Percentiles rank a stretch among this genome's conserved stretches.
phyloP scores from a whole-genome alignment of 257 asterid genomes.

The Salvia rosmarinus region DNA sequence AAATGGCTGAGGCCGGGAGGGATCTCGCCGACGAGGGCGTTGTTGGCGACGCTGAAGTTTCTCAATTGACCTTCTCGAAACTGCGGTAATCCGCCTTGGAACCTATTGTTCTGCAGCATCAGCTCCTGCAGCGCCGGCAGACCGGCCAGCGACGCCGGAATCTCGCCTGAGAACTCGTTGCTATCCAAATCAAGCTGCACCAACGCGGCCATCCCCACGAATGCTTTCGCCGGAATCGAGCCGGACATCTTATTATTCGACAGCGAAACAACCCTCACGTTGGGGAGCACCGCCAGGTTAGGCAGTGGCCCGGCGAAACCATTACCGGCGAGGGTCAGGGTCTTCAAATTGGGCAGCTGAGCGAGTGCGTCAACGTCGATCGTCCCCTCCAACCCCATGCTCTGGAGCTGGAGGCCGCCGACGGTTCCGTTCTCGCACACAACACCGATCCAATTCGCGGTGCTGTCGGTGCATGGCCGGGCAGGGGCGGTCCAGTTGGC shows the following conservation, averaged over 20 bases:
- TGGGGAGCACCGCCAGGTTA: constrained; percentile 39
- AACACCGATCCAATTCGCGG: constrained; percentile 47
- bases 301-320: constrained; percentile 67
- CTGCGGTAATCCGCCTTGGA: constrained; percentile 59
- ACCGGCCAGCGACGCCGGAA: constrained; percentile 52
- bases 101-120: constrained; percentile 57
- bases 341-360: constrained; percentile 45
- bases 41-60: constrained; percentile 52
- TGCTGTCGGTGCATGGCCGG: constrained; percentile 47
- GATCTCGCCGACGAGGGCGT: constrained; percentile 60
- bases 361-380: constrained; percentile 62
- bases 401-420: constrained; percentile 67
- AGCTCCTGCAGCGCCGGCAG: constrained; percentile 64
- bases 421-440: constrained; percentile 51
- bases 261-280: constrained; percentile 51
- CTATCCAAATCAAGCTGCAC: constrained; percentile 66
- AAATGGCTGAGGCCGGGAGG: constrained; percentile 52
- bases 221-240: constrained; percentile 44
- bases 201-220: constrained; percentile 60
- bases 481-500: constrained; percentile 39
- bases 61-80: constrained; percentile 44
- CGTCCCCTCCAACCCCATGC: constrained; percentile 62
- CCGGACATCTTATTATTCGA: constrained; percentile 65
- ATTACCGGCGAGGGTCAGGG: constrained; percentile 66
- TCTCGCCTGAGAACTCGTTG: constrained; percentile 57